These are phyloP conservation scores for Xylaria sp. DNA, from an alignment of 2,329 filamentous ascomycete genomes.

Conservation along the genomic window DNA sequence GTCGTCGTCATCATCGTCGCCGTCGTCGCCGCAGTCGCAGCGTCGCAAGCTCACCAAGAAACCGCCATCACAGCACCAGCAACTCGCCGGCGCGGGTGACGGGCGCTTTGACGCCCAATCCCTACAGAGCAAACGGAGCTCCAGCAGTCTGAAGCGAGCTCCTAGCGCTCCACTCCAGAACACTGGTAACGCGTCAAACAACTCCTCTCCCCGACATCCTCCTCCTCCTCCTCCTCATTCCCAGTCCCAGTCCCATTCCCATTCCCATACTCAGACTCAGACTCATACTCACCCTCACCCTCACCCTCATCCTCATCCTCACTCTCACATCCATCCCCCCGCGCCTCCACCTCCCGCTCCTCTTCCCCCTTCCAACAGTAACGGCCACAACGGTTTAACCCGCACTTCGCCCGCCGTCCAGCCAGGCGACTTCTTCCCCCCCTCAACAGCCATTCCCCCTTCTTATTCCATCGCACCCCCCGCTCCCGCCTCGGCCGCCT, in stretches of 20 bases:
- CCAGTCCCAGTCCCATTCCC: neutral
- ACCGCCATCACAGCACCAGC: slow-evolving; percentile 46
- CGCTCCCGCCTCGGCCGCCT: slow-evolving; percentile 23
- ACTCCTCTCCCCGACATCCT: slow-evolving; percentile 52
- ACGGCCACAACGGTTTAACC: slow-evolving; percentile 39
- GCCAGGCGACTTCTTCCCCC: slow-evolving; percentile 52
- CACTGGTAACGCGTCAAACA: slow-evolving; percentile 48
- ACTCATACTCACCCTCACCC: slow-evolving; percentile 14
- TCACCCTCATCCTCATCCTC: neutral
- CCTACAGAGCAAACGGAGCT: slow-evolving; percentile 67
- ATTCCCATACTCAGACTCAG: neutral
- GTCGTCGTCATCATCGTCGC: slow-evolving; percentile 15
- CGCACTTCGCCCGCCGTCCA: slow-evolving; percentile 51
- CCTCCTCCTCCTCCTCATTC: neutral
- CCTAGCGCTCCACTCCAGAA: slow-evolving; percentile 61
- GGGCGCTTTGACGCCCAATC: slow-evolving; percentile 61
- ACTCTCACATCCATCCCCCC: slow-evolving; percentile 10
- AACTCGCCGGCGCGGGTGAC: slow-evolving; percentile 50
- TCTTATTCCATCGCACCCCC: slow-evolving; percentile 31
- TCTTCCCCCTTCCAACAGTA: neutral
- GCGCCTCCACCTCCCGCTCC: neutral
- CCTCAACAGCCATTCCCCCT: slow-evolving; percentile 45
- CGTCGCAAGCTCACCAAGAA: slow-evolving; percentile 70
- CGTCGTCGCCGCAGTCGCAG: slow-evolving; percentile 45
- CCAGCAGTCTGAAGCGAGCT: slow-evolving; percentile 64